Percentiles rank a stretch among this genome's conserved stretches.
phyloP scores from a whole-genome alignment of 75 land plant species.

The Selaginella tamariscina region DNA sequence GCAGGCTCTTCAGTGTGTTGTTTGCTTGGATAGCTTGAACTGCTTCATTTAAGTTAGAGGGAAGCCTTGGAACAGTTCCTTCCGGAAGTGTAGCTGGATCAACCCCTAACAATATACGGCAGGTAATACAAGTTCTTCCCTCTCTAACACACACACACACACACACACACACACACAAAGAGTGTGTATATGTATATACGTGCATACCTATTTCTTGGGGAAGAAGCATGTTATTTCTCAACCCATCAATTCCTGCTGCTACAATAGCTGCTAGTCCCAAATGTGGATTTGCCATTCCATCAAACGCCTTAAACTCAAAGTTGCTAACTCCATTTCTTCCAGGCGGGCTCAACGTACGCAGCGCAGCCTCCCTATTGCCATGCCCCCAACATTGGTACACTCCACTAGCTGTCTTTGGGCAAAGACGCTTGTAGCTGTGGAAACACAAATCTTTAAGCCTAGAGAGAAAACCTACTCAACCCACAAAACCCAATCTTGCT shows the following conservation, averaged over 20 bases:
- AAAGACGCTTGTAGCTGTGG: conserved; percentile 77
- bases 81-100: conserved; percentile 39
- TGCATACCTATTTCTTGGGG: conserved; percentile 68
- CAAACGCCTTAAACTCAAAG: conserved; percentile 85
- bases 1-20: conserved; percentile 31
- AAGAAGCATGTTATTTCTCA: conserved; percentile 46
- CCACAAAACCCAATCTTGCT: background rate
- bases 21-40: conserved; percentile 52
- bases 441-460: background rate
- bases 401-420: conserved; percentile 94
- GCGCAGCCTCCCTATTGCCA: conserved; percentile 85
- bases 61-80: conserved; percentile 38
- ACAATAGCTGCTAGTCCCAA: conserved; percentile 78
- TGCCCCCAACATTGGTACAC: conserved; percentile 89
- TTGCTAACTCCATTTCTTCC: conserved; percentile 70
- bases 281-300: conserved; percentile 93
- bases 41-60: conserved; percentile 55
- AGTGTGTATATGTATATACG: background rate
- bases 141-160: too few species aligned
- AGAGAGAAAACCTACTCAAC: background rate
- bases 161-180: background rate
- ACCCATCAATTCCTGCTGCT: conserved; percentile 90
- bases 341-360: conserved; percentile 89
- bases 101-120: conserved; percentile 23
- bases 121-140: too few species aligned